Percentiles rank a stretch among this genome's conserved stretches.
These are phyloP conservation scores for Coemansia umbellata DNA, from an alignment of 192 early-diverging fungal genomes.

Conservation along the genomic window DNA sequence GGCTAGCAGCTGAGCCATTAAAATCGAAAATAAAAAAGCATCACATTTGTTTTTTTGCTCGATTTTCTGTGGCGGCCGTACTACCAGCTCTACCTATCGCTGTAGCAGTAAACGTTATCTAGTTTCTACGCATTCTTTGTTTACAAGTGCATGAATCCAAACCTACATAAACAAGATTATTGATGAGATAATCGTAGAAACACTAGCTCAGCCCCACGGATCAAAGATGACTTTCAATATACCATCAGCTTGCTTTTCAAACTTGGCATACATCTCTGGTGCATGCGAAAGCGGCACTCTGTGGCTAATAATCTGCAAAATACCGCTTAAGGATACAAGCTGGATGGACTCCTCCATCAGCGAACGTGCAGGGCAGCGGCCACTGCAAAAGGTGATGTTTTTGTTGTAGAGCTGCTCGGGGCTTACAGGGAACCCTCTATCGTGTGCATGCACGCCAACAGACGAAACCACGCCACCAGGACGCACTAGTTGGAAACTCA, in stretches of 20 bases:
- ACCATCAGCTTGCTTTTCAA: constrained; percentile 31
- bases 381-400: constrained; percentile 53
- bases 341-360: constrained; percentile 42
- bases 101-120: no score
- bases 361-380: constrained; percentile 51
- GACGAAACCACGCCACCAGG: constrained; percentile 54
- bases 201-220: constrained; percentile 20
- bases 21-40: no score
- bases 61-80: no score
- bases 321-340: constrained; percentile 20
- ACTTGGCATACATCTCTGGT: constrained; percentile 49
- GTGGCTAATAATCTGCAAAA: constrained; percentile 48
- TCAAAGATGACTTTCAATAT: constrained; percentile 35
- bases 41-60: no score
- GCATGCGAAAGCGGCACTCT: constrained; percentile 39
- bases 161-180: no score
- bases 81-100: no score
- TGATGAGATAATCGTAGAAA: no score
- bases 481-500: constrained; percentile 49
- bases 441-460: constrained; percentile 53
- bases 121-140: no score
- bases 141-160: no score
- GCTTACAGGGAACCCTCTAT: constrained; percentile 52
- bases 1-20: no score
- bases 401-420: constrained; percentile 56